These are phyloP conservation scores for Tulasnella sp. DNA, from an alignment of 768 basidiomycete genomes.

Conservation along the genomic window DNA sequence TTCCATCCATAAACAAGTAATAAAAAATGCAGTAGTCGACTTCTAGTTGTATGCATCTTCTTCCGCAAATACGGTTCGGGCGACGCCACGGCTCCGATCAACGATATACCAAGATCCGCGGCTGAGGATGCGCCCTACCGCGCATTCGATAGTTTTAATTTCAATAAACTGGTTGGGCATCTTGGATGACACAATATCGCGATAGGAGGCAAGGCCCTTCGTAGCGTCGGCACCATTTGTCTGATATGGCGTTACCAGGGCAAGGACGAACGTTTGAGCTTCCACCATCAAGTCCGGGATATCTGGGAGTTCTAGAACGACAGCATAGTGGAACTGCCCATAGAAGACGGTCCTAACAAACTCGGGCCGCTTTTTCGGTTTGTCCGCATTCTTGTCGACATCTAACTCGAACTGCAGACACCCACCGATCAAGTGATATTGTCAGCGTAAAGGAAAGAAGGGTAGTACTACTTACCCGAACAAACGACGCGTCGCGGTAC, in stretches of 20 bases:
- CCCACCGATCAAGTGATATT: background rate
- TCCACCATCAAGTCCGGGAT: too few species aligned
- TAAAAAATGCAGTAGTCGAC: too few species aligned
- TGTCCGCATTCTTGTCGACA: background rate
- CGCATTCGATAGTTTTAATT: background rate
- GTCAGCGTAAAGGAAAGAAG: background rate
- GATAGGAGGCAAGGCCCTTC: background rate
- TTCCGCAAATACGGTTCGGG: background rate
- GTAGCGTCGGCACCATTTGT: background rate
- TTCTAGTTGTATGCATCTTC: too few species aligned
- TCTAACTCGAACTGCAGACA: background rate
- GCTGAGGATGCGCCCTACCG: background rate
- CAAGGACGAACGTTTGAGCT: background rate
- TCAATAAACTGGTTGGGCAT: background rate
- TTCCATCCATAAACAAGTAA: too few species aligned
- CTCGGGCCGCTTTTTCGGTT: background rate
- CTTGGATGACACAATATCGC: background rate
- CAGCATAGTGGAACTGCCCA: background rate
- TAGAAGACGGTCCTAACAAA: background rate
- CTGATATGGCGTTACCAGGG: background rate
- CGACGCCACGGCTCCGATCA: background rate
- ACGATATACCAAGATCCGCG: conserved; percentile 1
- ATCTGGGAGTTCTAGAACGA: background rate
- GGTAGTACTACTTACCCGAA: background rate
- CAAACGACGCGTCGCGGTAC: background rate